Conservation (phyloP, 2,329 filamentous ascomycete species). For the Alternaria gansuensis region DNA sequence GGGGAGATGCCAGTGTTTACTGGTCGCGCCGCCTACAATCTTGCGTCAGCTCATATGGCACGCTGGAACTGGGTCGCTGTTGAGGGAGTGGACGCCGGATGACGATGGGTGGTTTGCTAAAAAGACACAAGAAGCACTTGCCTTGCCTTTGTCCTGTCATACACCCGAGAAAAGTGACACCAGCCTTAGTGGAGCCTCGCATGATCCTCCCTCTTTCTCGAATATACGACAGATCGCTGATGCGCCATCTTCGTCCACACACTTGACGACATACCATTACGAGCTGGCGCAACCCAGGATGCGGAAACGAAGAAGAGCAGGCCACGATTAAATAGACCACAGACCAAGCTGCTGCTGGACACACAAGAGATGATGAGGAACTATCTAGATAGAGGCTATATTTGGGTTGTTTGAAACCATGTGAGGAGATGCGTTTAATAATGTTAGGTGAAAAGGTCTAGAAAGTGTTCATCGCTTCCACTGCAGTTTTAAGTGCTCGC, state of each 20-base stretch:
- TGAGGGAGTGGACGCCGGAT: slow-evolving; percentile 4
- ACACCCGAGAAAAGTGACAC: not conserved
- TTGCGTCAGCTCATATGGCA: not conserved
- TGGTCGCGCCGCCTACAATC: slow-evolving; percentile 4
- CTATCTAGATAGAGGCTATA: not conserved
- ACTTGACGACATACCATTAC: not conserved
- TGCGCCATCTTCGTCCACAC: not conserved
- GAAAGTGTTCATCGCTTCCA: not conserved
- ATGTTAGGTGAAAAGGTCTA: not conserved
- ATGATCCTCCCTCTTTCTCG: not conserved
- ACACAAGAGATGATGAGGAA: not conserved
- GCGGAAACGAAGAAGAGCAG: not conserved
- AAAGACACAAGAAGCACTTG: slow-evolving; percentile 2
- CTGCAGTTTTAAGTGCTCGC: not conserved
- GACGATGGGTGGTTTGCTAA: slow-evolving; percentile 2
- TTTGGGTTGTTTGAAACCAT: not conserved
- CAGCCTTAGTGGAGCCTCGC: not conserved
- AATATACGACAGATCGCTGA: not conserved
- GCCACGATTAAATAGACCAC: not conserved
- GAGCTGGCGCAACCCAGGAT: not conserved
- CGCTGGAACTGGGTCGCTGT: not conserved
- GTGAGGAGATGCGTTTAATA: not conserved
- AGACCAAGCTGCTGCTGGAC: not conserved
- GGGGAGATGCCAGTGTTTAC: slow-evolving; percentile 3
- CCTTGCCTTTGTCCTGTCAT: not conserved